phyloP scores from a whole-genome alignment of 179 eudicot species.

The Silene coronaria region DNA sequence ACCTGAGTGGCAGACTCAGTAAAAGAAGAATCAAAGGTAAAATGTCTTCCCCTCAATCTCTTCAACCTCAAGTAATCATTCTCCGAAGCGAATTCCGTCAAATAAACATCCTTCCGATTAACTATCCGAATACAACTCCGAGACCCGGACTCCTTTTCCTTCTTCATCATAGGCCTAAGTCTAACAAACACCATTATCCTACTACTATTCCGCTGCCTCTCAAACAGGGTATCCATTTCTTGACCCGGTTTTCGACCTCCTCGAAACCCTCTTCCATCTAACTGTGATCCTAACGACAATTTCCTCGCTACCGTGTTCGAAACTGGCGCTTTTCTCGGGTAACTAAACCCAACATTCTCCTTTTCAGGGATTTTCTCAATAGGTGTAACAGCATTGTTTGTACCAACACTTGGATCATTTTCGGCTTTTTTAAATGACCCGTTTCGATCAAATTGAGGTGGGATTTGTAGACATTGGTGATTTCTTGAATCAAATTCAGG shows the following conservation, averaged over 20 bases:
- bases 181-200: constrained; percentile 79
- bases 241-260: constrained; percentile 28
- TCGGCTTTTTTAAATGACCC: constrained; percentile 19
- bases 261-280: constrained; percentile 22
- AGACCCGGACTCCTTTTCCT: constrained; percentile 59
- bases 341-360: constrained; percentile 54
- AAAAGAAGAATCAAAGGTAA: constrained; percentile 76
- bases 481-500: constrained; percentile 18
- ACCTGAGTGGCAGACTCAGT: constrained; percentile 61
- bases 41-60: constrained; percentile 82
- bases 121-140: constrained; percentile 58
- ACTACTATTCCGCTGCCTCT: constrained; percentile 26
- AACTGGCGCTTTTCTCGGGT: constrained; percentile 41
- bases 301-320: constrained; percentile 54
- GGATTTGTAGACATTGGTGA: constrained; percentile 6
- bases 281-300: constrained; percentile 53
- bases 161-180: constrained; percentile 76
- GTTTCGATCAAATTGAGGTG: constrained; percentile 5
- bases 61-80: constrained; percentile 76
- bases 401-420: background rate
- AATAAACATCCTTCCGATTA: constrained; percentile 65
- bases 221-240: constrained; percentile 36
- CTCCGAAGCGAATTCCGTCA: constrained; percentile 68
- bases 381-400: constrained; percentile 21
- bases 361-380: constrained; percentile 19